phyloP scores from a whole-genome alignment of 2,329 filamentous ascomycete species.

The Ampelomyces quisqualis region DNA sequence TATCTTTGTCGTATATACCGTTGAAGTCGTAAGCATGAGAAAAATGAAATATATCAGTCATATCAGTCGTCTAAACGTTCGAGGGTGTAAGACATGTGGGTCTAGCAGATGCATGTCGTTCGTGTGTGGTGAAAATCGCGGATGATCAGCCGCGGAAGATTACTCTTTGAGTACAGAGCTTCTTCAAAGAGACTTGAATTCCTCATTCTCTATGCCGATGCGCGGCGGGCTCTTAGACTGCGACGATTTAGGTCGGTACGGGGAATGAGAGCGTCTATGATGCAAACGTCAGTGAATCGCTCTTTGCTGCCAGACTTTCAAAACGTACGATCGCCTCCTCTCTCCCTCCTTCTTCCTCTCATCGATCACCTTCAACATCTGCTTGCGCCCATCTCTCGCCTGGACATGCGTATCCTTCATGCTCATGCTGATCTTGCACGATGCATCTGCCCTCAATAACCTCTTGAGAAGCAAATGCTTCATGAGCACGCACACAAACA shows the following conservation, averaged over 20 bases:
- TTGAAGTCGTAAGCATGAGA: neutral
- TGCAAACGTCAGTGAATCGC: neutral
- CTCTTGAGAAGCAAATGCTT: constrained; percentile 85
- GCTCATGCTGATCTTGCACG: constrained; percentile 91
- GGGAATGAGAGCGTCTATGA: constrained; percentile 38
- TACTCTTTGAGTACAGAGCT: no score
- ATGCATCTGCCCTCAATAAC: constrained; percentile 74
- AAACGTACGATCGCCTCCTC: constrained; percentile 74
- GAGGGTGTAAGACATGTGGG: no score
- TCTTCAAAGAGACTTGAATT: no score
- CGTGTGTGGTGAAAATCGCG: no score
- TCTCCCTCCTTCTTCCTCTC: constrained; percentile 83
- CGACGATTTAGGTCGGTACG: constrained; percentile 33
- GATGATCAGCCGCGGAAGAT: no score
- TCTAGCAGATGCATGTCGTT: no score
- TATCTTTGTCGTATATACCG: neutral
- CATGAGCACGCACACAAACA: constrained; percentile 96
- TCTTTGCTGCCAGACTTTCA: neutral
- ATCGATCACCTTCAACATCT: constrained; percentile 90
- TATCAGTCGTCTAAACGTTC: no score
- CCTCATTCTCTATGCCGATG: constrained; percentile 40
- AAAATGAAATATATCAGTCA: neutral
- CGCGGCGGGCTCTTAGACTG: constrained; percentile 42
- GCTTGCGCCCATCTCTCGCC: constrained; percentile 75
- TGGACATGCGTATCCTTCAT: constrained; percentile 84